phyloP scores from a whole-genome alignment of 352 stramenopile species.

The Pythium brassicae region DNA sequence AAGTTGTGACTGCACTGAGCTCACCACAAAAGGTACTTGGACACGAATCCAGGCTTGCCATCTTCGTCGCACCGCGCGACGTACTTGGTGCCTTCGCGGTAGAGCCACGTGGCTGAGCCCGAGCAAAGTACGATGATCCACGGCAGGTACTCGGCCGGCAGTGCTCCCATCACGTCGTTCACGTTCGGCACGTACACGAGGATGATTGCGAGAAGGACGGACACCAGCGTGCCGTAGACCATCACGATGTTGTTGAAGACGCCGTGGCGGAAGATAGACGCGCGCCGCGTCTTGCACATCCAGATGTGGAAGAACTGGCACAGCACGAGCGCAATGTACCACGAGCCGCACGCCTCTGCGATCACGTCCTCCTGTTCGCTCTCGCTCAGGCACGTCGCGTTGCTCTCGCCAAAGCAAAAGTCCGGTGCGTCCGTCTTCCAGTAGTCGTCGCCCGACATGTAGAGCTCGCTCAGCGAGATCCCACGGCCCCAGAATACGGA shows the following conservation, averaged over 20 bases:
- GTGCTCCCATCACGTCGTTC: constrained; percentile 37
- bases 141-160: constrained; percentile 30
- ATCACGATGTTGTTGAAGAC: constrained; percentile 79
- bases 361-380: constrained; percentile 48
- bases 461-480: constrained; percentile 34
- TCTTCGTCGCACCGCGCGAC: constrained; percentile 17
- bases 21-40: neutral
- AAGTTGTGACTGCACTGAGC: too few relatives aligned
- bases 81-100: constrained; percentile 37
- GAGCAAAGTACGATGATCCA: constrained; percentile 38
- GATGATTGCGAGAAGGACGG: constrained; percentile 38
- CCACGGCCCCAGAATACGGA: constrained; percentile 33
- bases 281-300: constrained; percentile 81
- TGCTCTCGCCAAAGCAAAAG: constrained; percentile 21
- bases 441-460: constrained; percentile 28
- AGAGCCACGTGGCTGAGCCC: constrained; percentile 29
- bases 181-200: constrained; percentile 43
- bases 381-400: constrained; percentile 24
- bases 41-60: neutral
- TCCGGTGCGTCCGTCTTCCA: constrained; percentile 19
- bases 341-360: constrained; percentile 54
- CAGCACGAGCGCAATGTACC: constrained; percentile 68
- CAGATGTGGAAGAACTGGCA: constrained; percentile 83
- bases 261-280: constrained; percentile 62
- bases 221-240: constrained; percentile 40